Conservation (phyloP, 176 grass and related monocot genomes). For the Themeda triandra region DNA sequence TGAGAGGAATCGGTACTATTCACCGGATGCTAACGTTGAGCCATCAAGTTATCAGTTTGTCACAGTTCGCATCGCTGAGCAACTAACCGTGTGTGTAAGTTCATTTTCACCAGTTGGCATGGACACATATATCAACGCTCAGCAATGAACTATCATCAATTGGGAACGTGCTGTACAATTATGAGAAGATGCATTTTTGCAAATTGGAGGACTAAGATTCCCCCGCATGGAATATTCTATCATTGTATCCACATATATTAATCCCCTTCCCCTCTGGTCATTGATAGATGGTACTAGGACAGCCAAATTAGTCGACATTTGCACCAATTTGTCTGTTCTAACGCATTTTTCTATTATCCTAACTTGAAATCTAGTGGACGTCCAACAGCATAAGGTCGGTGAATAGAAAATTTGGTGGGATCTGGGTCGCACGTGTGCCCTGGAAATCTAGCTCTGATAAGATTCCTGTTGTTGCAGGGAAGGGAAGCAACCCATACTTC, state of each 20-base stretch:
- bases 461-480: conserved; percentile 8
- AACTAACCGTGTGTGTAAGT: neutral
- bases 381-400: neutral
- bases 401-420: neutral
- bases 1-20: neutral
- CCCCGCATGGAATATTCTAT: neutral
- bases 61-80: neutral
- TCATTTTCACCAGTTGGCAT: neutral
- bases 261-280: neutral
- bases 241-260: neutral
- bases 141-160: neutral
- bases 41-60: neutral
- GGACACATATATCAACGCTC: neutral
- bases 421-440: conserved; percentile 8
- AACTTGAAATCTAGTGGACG: neutral
- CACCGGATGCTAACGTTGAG: neutral
- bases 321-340: neutral
- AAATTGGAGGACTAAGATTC: neutral
- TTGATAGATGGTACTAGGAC: neutral
- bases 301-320: neutral
- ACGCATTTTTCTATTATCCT: neutral
- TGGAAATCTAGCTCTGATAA: conserved; percentile 34
- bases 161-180: neutral
- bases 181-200: neutral
- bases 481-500: neutral